phyloP scores from a whole-genome alignment of 192 early-diverging fungal genomes.

The Dissophora globulifera region DNA sequence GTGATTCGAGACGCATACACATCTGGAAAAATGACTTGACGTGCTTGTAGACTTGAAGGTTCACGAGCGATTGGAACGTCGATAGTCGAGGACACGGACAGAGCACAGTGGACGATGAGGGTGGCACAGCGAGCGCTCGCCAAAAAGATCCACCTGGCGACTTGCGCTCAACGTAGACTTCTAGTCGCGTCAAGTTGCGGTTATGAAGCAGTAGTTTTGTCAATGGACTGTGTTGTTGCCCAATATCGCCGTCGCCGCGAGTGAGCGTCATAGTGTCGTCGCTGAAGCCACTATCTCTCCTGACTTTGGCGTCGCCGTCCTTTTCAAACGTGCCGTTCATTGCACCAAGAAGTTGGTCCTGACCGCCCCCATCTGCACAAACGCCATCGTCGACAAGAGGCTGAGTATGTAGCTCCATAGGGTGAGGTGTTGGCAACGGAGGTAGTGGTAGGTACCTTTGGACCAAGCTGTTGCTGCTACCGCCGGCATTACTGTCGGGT shows the following conservation, averaged over 20 bases:
- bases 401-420: neutral
- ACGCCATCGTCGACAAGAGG: no score
- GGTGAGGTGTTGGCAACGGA: neutral
- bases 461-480: no score
- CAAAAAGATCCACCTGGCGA: slow-evolving; percentile 30
- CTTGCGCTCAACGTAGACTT: slow-evolving; percentile 31
- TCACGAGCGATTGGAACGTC: slow-evolving; percentile 26
- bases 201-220: slow-evolving; percentile 18
- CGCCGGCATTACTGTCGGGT: no score
- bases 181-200: slow-evolving; percentile 17
- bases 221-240: neutral
- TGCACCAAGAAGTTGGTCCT: no score
- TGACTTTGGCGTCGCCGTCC: slow-evolving; percentile 5
- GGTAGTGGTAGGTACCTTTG: neutral
- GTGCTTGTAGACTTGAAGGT: slow-evolving; percentile 25
- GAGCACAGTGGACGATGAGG: neutral
- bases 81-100: slow-evolving; percentile 8
- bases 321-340: neutral
- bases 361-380: no score
- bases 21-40: slow-evolving; percentile 27
- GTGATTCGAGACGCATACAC: slow-evolving; percentile 25
- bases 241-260: neutral
- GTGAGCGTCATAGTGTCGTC: slow-evolving; percentile 4
- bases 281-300: slow-evolving; percentile 12
- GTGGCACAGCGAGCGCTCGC: slow-evolving; percentile 19